Evolutionary conservation across 371 early-diverging fungal species (phyloP).

Genomic region (Vairimorpha apis): DNA sequence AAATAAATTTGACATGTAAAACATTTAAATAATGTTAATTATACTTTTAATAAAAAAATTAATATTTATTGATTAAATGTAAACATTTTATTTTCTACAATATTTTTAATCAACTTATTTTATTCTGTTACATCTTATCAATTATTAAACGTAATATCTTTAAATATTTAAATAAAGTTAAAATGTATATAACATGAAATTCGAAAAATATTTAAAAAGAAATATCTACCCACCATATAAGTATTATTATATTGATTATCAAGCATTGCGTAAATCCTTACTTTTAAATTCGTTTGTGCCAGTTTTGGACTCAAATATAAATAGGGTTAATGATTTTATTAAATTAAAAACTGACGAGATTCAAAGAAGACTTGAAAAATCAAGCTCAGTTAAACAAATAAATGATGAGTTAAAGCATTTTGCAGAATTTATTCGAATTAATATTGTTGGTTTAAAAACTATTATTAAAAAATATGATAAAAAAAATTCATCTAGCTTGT

Average conservation of each 20-base stretch:
- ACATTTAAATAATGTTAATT: no score
- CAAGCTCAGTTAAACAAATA: neutral
- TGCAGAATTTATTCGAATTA: constrained; percentile 79
- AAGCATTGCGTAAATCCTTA: constrained; percentile 66
- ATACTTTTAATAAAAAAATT: no score
- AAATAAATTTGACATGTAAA: no score
- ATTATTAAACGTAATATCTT: no score
- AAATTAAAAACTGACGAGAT: constrained; percentile 15
- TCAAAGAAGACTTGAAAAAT: neutral
- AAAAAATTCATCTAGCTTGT: constrained; percentile 73
- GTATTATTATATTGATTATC: constrained; percentile 80
- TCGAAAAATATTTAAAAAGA: constrained; percentile 74
- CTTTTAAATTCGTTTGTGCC: no score
- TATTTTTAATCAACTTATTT: no score
- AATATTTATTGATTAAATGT: no score
- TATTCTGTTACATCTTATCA: no score
- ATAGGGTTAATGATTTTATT: constrained; percentile 35
- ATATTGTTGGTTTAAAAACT: constrained; percentile 86
- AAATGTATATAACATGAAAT: constrained; percentile 72
- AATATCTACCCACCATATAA: constrained; percentile 77
- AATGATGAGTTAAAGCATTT: constrained; percentile 73
- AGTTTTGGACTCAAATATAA: constrained; percentile 30
- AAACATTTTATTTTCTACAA: no score
- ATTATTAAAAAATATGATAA: constrained; percentile 92
- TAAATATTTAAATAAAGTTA: neutral